Conservation (phyloP, 164 flowering plant genomes). For the Litsea cubeba region DNA sequence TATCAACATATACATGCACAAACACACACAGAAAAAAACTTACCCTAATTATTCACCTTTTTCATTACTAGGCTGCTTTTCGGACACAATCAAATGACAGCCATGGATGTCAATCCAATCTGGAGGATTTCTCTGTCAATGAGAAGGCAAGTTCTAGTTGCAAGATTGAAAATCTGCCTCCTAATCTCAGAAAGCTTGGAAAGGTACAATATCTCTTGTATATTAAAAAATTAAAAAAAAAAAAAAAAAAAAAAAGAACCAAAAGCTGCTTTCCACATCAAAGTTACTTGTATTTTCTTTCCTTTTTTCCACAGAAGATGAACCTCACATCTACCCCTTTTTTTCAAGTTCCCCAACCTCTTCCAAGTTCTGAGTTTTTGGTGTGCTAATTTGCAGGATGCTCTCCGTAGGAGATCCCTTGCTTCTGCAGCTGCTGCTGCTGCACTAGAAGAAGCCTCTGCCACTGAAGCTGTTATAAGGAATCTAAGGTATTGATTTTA, state of each 20-base stretch:
- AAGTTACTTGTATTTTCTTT: too few relatives aligned
- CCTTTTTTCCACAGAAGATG: too few relatives aligned
- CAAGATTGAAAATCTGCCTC: slow-evolving; percentile 19
- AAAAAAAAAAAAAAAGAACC: too few relatives aligned
- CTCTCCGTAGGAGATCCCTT: slow-evolving; percentile 58
- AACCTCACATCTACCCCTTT: not conserved
- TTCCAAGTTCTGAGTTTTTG: not conserved
- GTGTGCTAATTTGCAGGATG: slow-evolving; percentile 49
- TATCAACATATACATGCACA: too few relatives aligned
- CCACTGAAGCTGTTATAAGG: slow-evolving; percentile 72
- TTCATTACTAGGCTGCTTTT: slow-evolving; percentile 55
- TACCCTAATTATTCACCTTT: too few relatives aligned
- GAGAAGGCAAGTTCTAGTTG: slow-evolving; percentile 36
- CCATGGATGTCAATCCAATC: slow-evolving; percentile 23
- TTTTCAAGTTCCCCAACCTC: not conserved
- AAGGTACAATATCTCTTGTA: slow-evolving; percentile 43
- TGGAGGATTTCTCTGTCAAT: slow-evolving; percentile 35
- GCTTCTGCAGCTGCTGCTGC: slow-evolving; percentile 85
- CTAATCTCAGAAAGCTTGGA: slow-evolving; percentile 67
- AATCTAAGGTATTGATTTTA: slow-evolving; percentile 51
- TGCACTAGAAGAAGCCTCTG: slow-evolving; percentile 80
- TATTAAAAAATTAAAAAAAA: too few relatives aligned
- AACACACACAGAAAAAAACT: too few relatives aligned
- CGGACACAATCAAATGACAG: slow-evolving; percentile 78
- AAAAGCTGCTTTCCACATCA: too few relatives aligned